A percentile compares a stretch with the other conserved stretches of the same genome.
Evolutionary conservation across 1,284 basidiomycete species (phyloP).

Genomic region (Puccinia hordei): DNA sequence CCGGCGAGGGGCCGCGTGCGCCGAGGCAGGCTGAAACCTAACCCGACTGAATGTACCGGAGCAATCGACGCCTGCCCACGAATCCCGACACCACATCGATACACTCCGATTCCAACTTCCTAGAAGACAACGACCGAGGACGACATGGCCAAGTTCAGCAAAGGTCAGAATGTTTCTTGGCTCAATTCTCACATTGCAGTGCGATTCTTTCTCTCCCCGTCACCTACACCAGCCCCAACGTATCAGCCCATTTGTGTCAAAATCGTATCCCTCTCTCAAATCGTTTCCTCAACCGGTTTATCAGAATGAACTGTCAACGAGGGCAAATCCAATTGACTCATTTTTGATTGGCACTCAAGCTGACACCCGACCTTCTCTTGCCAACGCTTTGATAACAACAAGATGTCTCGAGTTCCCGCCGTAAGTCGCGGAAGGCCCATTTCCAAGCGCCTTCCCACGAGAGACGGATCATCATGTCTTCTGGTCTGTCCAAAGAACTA

Average conservation of each 20-base stretch:
- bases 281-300: conserved; percentile 50
- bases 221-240: neutral
- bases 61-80: neutral
- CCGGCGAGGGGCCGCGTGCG: neutral
- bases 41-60: neutral
- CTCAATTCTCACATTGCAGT: neutral
- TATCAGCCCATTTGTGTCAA: neutral
- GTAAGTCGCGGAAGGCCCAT: conserved; percentile 96
- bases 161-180: conserved; percentile 9
- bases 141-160: conserved; percentile 37
- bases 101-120: conserved; percentile 13
- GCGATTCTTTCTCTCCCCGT: neutral
- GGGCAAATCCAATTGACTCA: conserved; percentile 52
- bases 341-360: conserved; percentile 55
- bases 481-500: conserved; percentile 42
- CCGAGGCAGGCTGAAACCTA: conserved; percentile 1
- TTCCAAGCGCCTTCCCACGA: conserved; percentile 77
- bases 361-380: neutral
- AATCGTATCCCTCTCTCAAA: neutral
- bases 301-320: conserved; percentile 58
- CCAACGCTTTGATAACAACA: neutral
- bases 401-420: conserved; percentile 84
- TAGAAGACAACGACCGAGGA: neutral
- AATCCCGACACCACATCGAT: neutral
- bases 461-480: conserved; percentile 47